Conservation (phyloP, 768 basidiomycete species). For the Amanita brunnescens region DNA sequence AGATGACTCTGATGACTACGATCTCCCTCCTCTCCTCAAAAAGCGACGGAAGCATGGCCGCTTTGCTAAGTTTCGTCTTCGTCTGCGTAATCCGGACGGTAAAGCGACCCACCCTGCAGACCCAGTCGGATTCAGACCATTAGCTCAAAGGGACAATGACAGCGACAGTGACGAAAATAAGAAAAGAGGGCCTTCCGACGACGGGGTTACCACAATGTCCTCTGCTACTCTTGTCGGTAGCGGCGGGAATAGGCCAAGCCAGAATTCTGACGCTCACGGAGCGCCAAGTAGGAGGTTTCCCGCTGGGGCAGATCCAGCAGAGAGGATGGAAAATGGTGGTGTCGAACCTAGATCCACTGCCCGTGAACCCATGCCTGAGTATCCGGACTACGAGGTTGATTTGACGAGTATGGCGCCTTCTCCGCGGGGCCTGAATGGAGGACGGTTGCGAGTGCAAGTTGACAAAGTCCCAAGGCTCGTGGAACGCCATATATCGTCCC, state of each 20-base stretch:
- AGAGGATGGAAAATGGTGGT: background rate
- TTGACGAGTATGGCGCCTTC: conserved; percentile 15
- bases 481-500: background rate
- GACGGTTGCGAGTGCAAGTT: background rate
- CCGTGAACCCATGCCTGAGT: conserved; percentile 21
- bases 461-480: background rate
- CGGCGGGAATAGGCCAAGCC: background rate
- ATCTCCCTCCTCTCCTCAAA: background rate
- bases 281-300: background rate
- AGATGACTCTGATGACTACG: background rate
- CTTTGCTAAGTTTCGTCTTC: background rate
- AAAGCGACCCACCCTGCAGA: background rate
- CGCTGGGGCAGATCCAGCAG: too few relatives aligned
- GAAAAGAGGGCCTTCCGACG: background rate
- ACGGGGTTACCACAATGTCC: background rate
- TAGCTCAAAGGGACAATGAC: background rate
- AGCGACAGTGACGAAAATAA: background rate
- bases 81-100: background rate
- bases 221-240: background rate
- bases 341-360: background rate
- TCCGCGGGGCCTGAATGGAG: background rate
- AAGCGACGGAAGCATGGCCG: background rate
- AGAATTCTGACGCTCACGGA: background rate
- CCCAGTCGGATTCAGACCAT: background rate
- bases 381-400: conserved; percentile 45